These are phyloP conservation scores for Amoebophrya sp. DNA, from an alignment of 169 alveolate species.

Conservation along the genomic window DNA sequence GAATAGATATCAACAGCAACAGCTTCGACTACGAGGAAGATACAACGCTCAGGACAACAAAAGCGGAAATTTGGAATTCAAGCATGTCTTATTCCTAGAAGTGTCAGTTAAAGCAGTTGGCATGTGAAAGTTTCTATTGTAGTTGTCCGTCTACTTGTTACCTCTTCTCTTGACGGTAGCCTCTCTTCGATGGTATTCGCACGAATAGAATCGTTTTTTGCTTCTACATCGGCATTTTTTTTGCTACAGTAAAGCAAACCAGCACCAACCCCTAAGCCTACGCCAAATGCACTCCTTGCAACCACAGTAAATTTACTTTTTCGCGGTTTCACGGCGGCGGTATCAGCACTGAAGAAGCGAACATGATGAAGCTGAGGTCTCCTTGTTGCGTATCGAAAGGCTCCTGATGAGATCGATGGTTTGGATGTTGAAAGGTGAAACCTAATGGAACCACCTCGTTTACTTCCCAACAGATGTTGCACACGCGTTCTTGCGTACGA, in stretches of 20 bases:
- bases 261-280: slow-evolving; percentile 27
- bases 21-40: no score
- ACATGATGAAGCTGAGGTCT: no score
- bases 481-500: no score
- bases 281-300: slow-evolving; percentile 9
- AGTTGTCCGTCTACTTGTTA: not conserved
- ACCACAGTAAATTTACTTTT: not conserved
- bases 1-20: no score
- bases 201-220: not conserved
- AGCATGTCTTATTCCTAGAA: slow-evolving; percentile 26
- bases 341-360: not conserved
- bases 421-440: no score
- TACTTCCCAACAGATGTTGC: no score
- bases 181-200: not conserved
- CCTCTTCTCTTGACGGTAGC: not conserved
- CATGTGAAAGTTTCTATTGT: not conserved
- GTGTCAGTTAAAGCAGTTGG: not conserved
- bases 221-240: slow-evolving; percentile 29
- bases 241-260: slow-evolving; percentile 10
- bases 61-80: not conserved
- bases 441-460: no score
- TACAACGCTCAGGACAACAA: slow-evolving; percentile 36
- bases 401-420: no score
- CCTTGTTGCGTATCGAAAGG: no score
- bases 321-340: not conserved